Conservation (phyloP, 345 rosid species). For the Tarenaya hassleriana region DNA sequence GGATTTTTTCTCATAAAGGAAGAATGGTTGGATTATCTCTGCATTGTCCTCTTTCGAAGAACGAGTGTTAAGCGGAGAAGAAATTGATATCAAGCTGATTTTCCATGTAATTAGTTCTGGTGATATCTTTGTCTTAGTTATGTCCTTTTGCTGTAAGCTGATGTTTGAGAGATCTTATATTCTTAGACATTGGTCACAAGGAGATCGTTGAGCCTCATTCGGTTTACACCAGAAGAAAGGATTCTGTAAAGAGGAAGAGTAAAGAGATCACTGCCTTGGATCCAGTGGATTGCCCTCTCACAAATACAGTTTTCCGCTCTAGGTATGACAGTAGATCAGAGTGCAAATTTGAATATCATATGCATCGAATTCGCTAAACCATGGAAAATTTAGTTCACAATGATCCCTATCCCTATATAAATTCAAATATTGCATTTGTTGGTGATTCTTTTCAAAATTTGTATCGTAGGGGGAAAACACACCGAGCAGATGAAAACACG, state of each 20-base stretch:
- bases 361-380: conserved; percentile 3
- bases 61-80: background rate
- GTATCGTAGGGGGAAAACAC: conserved; percentile 22
- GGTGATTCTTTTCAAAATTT: conserved; percentile 8
- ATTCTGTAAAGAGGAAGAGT: conserved; percentile 30
- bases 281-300: conserved; percentile 26
- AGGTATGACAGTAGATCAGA: conserved; percentile 26
- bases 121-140: background rate
- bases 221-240: conserved; percentile 33
- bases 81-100: conserved; percentile 7
- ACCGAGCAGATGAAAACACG: background rate
- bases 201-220: conserved; percentile 31
- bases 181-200: conserved; percentile 23
- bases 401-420: background rate
- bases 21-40: conserved; percentile 4
- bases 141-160: conserved; percentile 1
- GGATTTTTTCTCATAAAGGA: background rate
- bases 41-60: background rate
- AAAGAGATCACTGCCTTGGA: conserved; percentile 31
- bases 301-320: conserved; percentile 14
- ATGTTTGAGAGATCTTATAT: conserved; percentile 12
- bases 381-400: background rate
- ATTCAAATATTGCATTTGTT: background rate
- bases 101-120: background rate
- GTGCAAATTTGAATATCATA: background rate